Base-by-base conservation (phyloP, 768 basidiomycete genomes). In the Leccinum obscurum region DNA sequence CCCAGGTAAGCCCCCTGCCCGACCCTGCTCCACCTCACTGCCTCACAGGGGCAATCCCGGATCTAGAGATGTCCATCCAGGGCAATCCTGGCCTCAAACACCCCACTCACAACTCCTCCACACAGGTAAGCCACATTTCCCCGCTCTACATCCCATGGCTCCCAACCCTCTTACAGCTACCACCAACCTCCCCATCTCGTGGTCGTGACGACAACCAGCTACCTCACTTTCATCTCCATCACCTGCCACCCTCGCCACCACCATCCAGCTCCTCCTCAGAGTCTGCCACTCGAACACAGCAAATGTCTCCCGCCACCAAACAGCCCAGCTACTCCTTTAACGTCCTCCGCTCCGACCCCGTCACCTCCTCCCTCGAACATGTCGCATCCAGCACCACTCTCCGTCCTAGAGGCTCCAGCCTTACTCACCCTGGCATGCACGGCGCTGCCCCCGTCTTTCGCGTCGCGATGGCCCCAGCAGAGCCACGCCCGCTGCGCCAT, bases 321-420 rank as follows among this genome's bases (percentile, higher is more conserved):
- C 61, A 60, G 5, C 62, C 69, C 8, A 49, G 37, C 28, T 77
- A 74, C 65, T 78, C 78, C 2, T 82, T 80, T 70, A 77, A 76
- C 64, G 77, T 81, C n/a, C 73, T 80, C 39, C 75, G 78, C 20
- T 77, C 81, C 6, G 76, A 78, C 60, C 79, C 80, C 28, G 48
- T 75, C 56, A 74, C 70, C 3, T 65, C 76, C 4, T 80, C 80
- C 10, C 74, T 81, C 10, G 73, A 81, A 56, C 81, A 81, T 51
- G 73, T 81, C 53, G 69, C 77, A 8, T 78, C 81, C 35, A 78
- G 77, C 65, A 75, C 72, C 22, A 77, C 77, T 6, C 71, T 76
- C 20, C 76, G 74, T 39, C 77, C 72, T 10, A 68, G 76, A 15
- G 67, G 68, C 0, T 57, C 68, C 50, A 22, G 59, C 0, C 68